Evolutionary conservation across 148 eudicot genomes (phyloP).

Genomic region (Vaccinium vitisidaea): DNA sequence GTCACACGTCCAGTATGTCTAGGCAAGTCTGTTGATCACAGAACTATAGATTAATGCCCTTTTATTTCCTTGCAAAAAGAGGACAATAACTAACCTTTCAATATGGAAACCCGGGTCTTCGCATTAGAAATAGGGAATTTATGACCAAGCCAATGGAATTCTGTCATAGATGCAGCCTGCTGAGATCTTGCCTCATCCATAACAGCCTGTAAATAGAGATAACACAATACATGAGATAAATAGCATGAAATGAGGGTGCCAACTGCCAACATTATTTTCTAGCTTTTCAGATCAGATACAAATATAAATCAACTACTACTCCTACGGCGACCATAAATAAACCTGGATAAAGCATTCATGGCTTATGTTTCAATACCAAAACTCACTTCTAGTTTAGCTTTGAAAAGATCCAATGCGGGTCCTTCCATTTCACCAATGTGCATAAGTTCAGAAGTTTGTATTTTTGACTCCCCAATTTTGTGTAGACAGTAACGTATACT

Average conservation of each 20-base stretch:
- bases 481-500: constrained; percentile 88
- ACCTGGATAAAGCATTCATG: background rate
- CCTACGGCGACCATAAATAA: background rate
- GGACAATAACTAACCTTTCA: constrained; percentile 58
- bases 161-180: constrained; percentile 98
- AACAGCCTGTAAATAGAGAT: constrained; percentile 66
- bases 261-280: background rate
- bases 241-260: background rate
- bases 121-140: constrained; percentile 87
- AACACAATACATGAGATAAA: constrained; percentile 9
- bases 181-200: constrained; percentile 98
- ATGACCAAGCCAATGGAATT: constrained; percentile 91
- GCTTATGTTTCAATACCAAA: background rate
- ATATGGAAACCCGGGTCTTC: constrained; percentile 87
- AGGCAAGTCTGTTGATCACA: background rate
- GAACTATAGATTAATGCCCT: background rate
- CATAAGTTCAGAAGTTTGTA: constrained; percentile 82
- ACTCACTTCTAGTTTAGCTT: constrained; percentile 79
- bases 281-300: background rate
- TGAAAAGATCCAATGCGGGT: constrained; percentile 93
- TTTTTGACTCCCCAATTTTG: constrained; percentile 87
- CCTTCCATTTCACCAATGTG: constrained; percentile 97
- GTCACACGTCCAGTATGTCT: background rate
- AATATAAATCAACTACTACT: background rate
- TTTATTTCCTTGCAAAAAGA: background rate